These are phyloP conservation scores for Colletotrichum sp. DNA, from an alignment of 2,329 filamentous ascomycete genomes.

Conservation along the genomic window DNA sequence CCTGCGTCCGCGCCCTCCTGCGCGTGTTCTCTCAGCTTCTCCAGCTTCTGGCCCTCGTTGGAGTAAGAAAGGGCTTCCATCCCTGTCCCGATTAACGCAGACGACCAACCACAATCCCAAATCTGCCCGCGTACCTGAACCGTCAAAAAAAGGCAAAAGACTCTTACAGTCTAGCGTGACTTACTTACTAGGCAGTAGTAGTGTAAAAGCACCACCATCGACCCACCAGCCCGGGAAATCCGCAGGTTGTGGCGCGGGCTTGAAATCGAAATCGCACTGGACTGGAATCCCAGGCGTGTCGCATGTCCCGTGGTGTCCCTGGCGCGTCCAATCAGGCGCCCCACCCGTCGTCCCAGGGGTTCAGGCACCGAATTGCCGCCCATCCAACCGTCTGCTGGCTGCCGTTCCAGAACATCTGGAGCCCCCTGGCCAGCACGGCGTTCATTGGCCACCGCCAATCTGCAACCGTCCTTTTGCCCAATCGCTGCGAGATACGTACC, in stretches of 20 bases:
- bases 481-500: background rate
- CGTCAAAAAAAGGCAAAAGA: background rate
- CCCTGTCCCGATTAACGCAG: background rate
- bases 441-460: background rate
- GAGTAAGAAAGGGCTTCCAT: background rate
- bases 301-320: background rate
- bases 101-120: background rate
- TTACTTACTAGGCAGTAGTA: background rate
- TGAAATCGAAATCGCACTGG: background rate
- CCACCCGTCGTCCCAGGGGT: background rate
- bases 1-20: background rate
- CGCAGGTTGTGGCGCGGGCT: background rate
- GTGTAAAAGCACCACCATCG: background rate
- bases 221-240: background rate
- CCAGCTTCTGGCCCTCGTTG: background rate
- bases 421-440: background rate
- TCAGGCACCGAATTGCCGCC: conserved; percentile 1
- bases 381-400: background rate
- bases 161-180: background rate
- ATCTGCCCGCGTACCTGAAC: background rate
- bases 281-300: background rate
- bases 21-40: background rate
- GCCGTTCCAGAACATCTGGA: conserved; percentile 16
- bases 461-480: background rate
- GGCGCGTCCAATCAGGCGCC: background rate